phyloP scores from a whole-genome alignment of 805 yeast genomes.

The Wickerhamomyces rabaulensis region DNA sequence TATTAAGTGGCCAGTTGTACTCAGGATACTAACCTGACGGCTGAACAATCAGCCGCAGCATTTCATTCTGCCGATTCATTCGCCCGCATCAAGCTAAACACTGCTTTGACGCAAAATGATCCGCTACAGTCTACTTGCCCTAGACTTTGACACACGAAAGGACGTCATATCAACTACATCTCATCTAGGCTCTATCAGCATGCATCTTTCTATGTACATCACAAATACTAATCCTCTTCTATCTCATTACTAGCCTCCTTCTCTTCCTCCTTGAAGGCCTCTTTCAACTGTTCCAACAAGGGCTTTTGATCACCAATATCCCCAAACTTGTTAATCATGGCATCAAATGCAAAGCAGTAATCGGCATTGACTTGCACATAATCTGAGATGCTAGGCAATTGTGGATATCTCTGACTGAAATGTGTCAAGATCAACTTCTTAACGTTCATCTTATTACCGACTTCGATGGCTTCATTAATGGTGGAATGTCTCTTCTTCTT shows the following conservation, averaged over 20 bases:
- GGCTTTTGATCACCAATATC: slow-evolving; percentile 36
- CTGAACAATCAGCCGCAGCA: no score
- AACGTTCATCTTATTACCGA: slow-evolving; percentile 69
- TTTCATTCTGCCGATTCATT: no score
- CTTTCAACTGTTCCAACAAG: slow-evolving; percentile 24
- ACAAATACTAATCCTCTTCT: slow-evolving; percentile 5
- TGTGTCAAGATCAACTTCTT: slow-evolving; percentile 75
- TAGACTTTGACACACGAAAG: neutral
- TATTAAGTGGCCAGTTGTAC: no score
- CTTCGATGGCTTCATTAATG: slow-evolving; percentile 74
- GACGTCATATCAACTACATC: neutral
- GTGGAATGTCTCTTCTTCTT: slow-evolving; percentile 81
- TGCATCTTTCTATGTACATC: neutral
- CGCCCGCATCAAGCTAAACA: no score
- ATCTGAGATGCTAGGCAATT: slow-evolving; percentile 37
- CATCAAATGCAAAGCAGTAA: slow-evolving; percentile 58
- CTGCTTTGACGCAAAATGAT: no score
- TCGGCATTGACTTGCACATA: slow-evolving; percentile 26
- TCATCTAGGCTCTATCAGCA: neutral
- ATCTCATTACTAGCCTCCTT: slow-evolving; percentile 16
- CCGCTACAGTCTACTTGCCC: no score
- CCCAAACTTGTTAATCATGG: slow-evolving; percentile 46
- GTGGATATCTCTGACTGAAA: slow-evolving; percentile 85
- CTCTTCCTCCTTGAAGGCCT: slow-evolving; percentile 27
- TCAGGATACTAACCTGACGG: no score